phyloP scores from a whole-genome alignment of 2,329 filamentous ascomycete genomes.

The Cercospora berteroae region DNA sequence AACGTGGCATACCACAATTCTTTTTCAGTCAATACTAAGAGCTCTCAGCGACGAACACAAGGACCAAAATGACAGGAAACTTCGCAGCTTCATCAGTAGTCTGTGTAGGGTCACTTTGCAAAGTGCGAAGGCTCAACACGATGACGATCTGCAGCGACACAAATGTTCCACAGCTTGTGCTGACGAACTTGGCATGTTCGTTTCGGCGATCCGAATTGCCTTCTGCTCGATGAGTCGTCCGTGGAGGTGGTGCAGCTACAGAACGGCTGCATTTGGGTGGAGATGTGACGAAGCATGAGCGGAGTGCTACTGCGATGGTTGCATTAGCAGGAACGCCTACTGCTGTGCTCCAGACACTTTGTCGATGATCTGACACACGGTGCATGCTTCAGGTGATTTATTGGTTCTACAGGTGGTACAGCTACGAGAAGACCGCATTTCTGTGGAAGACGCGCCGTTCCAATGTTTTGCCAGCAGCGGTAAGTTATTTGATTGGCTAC shows the following conservation, averaged over 20 bases:
- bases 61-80: neutral
- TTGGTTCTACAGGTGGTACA: neutral
- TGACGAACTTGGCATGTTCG: neutral
- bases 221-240: neutral
- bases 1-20: neutral
- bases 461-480: neutral
- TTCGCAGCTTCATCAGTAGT: no score
- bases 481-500: neutral
- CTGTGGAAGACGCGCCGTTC: neutral
- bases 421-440: neutral
- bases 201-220: neutral
- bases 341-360: neutral
- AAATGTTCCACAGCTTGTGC: neutral
- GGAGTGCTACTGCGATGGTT: neutral
- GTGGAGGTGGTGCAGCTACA: neutral
- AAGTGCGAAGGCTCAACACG: neutral
- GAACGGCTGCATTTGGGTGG: neutral
- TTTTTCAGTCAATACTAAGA: neutral
- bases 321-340: neutral
- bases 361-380: neutral
- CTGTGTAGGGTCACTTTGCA: no score
- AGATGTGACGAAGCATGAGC: neutral
- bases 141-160: no score
- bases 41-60: neutral
- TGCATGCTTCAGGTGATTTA: neutral